Conservation (phyloP, 164 flowering plant species). For the Litsea cubeba region DNA sequence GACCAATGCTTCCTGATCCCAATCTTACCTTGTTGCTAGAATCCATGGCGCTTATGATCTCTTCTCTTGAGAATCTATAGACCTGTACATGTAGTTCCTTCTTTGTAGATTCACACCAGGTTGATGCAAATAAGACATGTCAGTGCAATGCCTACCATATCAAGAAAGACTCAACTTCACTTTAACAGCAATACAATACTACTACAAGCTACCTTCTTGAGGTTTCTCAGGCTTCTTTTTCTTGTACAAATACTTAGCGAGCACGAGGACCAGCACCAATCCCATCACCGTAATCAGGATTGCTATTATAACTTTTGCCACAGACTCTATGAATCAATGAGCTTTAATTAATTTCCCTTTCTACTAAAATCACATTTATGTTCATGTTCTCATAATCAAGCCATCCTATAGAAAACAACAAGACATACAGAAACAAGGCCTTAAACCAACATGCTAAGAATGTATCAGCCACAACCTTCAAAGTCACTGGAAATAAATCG, state of each 20-base stretch:
- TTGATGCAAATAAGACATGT: neutral
- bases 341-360: neutral
- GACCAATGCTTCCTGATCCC: constrained; percentile 69
- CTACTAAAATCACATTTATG: neutral
- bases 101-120: constrained; percentile 13
- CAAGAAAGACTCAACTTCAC: neutral
- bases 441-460: neutral
- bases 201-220: constrained; percentile 8
- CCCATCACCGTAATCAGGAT: constrained; percentile 24
- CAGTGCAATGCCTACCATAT: neutral
- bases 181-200: neutral
- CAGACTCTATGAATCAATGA: constrained; percentile 27
- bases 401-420: neutral
- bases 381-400: neutral
- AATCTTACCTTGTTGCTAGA: constrained; percentile 28
- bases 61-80: constrained; percentile 53
- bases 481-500: too few relatives aligned
- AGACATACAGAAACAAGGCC: too few relatives aligned
- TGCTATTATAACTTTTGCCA: constrained; percentile 30
- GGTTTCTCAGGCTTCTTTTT: constrained; percentile 15
- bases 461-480: too few relatives aligned
- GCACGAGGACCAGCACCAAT: constrained; percentile 25
- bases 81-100: constrained; percentile 37
- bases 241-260: constrained; percentile 41
- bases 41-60: constrained; percentile 58